Base-by-base conservation (phyloP, 2,329 filamentous ascomycete genomes). In the Pyrenophora tritici-repentis region DNA sequence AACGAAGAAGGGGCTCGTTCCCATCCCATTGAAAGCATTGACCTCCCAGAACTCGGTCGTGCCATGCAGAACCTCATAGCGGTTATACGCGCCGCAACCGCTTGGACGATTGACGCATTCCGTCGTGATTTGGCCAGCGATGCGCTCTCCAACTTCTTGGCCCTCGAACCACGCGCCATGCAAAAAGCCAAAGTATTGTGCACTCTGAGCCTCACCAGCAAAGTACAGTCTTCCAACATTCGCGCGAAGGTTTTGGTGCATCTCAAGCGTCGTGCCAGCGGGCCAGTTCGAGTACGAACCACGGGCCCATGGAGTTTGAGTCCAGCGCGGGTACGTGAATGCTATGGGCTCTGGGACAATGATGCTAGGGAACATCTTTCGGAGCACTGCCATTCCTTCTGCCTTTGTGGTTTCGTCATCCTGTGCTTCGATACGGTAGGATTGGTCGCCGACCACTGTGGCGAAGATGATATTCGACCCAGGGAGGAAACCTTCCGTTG, bases 271-370 rank as follows among this genome's bases (percentile, higher is more conserved):
- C 36, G 84, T 83, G 0, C 82, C 82, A 0, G 80, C 73, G 0
- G 86, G 86, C 86, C 86, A 89, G 66, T 88, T 88, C 32, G 83
- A 85, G 70, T 87, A 89, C 17, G 81, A 85, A 3, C 86, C 86
- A 46, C 80, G 83, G 0, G 78, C 62, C 79, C 80, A 81, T 2
- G 78, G 77, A 29, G 71, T 72, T 3, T 65, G 61, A 12, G 69
- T 81, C 84, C 83, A 86, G 33, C 83, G 77, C 1, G 85, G 85
- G 55, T 87, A 87, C 62, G 78, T 75, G 62, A 88, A 86, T 0
- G 76, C 80, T 0, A 76, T 79, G 0, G 86, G 86, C 16, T 87
- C 81, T 0, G 85, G 84, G 3, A 88, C 74, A 0, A 76, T 61
- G 13, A 75, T 73, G 12, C 81, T 74, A 0, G 83, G 83, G 52